Conservation (phyloP, 495 filamentous ascomycete genomes). For the Trichodelitschia bisporula region DNA sequence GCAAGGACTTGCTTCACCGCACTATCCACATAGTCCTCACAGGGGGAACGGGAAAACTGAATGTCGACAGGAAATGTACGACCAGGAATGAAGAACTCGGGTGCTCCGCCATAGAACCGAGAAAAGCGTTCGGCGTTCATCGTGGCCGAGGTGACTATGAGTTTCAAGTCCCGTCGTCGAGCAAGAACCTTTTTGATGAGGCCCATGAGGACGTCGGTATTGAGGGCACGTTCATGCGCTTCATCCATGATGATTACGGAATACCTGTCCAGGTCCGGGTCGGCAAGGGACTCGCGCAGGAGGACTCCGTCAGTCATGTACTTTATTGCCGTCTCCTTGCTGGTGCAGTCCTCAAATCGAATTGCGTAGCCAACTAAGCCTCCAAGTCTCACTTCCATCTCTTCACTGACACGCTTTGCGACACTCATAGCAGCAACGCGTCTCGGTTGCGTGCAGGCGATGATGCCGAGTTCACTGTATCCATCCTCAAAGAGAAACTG, state of each 20-base stretch:
- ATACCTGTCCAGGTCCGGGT: slow-evolving; percentile 84
- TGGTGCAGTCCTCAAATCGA: slow-evolving; percentile 96
- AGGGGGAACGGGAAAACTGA: slow-evolving; percentile 84
- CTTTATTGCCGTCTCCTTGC: slow-evolving; percentile 82
- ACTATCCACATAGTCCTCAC: slow-evolving; percentile 93
- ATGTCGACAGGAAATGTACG: slow-evolving; percentile 94
- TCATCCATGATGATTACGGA: slow-evolving; percentile 99
- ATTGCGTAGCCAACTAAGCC: slow-evolving; percentile 87
- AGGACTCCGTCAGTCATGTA: slow-evolving; percentile 99
- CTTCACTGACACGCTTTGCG: slow-evolving; percentile 91
- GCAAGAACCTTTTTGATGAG: slow-evolving; percentile 92
- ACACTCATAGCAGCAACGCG: slow-evolving; percentile 98
- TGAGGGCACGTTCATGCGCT: slow-evolving; percentile 88
- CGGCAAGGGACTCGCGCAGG: slow-evolving; percentile 74
- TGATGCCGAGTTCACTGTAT: slow-evolving; percentile 65
- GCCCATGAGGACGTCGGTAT: slow-evolving; percentile 94
- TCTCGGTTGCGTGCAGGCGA: slow-evolving; percentile 85
- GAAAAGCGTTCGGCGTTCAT: slow-evolving; percentile 97
- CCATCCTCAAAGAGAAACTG: slow-evolving; percentile 91
- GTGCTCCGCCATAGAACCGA: slow-evolving; percentile 90
- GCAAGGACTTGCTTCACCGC: slow-evolving; percentile 91
- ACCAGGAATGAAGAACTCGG: slow-evolving; percentile 91
- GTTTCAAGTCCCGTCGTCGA: slow-evolving; percentile 68
- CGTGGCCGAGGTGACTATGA: slow-evolving; percentile 95
- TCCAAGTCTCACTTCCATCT: slow-evolving; percentile 94